A percentile compares a stretch with the other conserved stretches of the same genome.
phyloP scores from a whole-genome alignment of 805 yeast genomes.

The Nakazawaea ishiwadae region DNA sequence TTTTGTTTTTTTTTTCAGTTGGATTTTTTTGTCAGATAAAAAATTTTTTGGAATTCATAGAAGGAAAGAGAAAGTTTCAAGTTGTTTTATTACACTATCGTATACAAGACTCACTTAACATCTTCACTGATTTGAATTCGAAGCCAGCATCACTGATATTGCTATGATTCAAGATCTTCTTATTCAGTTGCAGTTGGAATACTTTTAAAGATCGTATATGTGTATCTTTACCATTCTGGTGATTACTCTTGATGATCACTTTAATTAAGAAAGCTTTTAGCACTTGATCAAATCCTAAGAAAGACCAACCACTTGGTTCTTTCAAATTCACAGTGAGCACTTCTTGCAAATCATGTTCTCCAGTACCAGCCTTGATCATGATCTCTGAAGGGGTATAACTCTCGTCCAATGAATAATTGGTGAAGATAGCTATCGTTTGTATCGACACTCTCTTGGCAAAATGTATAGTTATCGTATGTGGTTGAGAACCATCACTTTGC shows the following conservation, averaged over 20 bases:
- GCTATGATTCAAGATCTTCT: slow-evolving; percentile 20
- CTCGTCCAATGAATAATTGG: slow-evolving; percentile 73
- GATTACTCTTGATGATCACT: slow-evolving; percentile 65
- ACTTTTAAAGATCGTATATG: slow-evolving; percentile 76
- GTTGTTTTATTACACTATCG: too few relatives aligned
- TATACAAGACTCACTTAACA: slow-evolving; percentile 28
- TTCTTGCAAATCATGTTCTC: slow-evolving; percentile 70
- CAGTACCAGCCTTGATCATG: slow-evolving; percentile 66
- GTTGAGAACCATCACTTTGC: slow-evolving; percentile 94
- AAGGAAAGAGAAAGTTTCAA: too few relatives aligned
- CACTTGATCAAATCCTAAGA: slow-evolving; percentile 53
- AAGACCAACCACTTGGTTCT: slow-evolving; percentile 78
- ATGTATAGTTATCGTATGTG: slow-evolving; percentile 75
- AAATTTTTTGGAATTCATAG: too few relatives aligned
- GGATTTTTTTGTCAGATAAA: too few relatives aligned
- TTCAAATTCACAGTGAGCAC: slow-evolving; percentile 55
- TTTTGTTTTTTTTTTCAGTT: too few relatives aligned
- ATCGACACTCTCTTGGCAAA: slow-evolving; percentile 75
- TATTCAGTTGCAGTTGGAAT: slow-evolving; percentile 34
- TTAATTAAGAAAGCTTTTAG: slow-evolving; percentile 65
- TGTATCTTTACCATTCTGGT: slow-evolving; percentile 94
- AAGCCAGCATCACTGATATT: slow-evolving; percentile 21
- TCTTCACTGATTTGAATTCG: slow-evolving; percentile 27
- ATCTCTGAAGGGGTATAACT: slow-evolving; percentile 85
- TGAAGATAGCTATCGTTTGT: slow-evolving; percentile 63